Base-by-base conservation (phyloP, 805 yeast species). In the Schwanniomyces occidentalis region DNA sequence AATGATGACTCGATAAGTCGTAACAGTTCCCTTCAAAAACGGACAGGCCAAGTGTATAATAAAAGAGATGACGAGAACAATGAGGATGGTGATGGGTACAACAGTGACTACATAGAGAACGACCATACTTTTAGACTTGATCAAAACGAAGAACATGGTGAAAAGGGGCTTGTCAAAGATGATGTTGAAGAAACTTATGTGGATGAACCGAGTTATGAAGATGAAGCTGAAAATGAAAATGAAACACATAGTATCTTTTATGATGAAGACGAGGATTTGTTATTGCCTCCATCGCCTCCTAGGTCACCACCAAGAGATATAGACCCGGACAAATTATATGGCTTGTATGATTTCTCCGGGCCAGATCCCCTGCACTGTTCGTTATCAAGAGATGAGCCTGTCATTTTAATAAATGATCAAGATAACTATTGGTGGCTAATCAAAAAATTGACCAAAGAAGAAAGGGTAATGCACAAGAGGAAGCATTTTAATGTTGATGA, bases 341-440 rank as follows among this genome's bases (percentile, higher is more conserved):
- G 96, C 1, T 63, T 90, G 20, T 87, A 84, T 49, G 89, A 89
- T 32, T 91, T 93, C 50, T 73, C 72, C 33, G 98, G 97, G 1
- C 95, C 96, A 4, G 96, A 89, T 53, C 89, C 91, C 4, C 87
- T 93, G 29, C 99, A 91, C 61, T 84, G 95, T 46, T 79, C 83
- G 38, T 71, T 91, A 8, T 56, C 65, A 14, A 79, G 87, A 45
- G 90, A 91, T 52, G 96, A 88, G 49, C 81, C 95, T 2, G 91
- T 95, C 44, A 68, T 76, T 27, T 63, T 93, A 13, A 63, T 93
- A 22, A 89, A 88, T 53, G 99, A 93, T 53, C 81, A 85, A 31
- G 96, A 93, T 61, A 76, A 86, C 41, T 93, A 93, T 62, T 93
- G 99, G 99, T 93, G 99, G 98, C 68, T 91, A 8, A 91, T 93